A percentile compares a stretch with the other conserved stretches of the same genome.
phyloP scores from a whole-genome alignment of 768 basidiomycete genomes.

The Paxillus ammoniavirescens region DNA sequence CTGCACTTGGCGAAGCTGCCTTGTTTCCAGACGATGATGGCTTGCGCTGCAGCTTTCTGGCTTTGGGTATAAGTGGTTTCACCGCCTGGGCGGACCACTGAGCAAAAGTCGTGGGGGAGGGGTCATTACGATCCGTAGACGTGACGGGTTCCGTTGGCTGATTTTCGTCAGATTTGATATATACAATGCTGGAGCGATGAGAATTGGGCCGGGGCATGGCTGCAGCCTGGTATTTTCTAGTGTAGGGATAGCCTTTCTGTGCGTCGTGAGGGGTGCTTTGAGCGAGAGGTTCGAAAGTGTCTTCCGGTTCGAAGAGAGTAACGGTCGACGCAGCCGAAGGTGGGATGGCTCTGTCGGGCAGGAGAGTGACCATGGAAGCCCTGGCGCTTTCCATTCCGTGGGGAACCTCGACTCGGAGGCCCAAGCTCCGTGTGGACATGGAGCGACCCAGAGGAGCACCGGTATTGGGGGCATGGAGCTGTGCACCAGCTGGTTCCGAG shows the following conservation, averaged over 20 bases:
- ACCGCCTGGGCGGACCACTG: constrained; percentile 52
- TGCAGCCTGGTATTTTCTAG: constrained; percentile 17
- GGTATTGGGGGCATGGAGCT: constrained; percentile 16
- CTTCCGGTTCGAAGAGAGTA: constrained; percentile 53
- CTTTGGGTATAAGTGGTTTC: constrained; percentile 53
- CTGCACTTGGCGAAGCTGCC: constrained; percentile 40
- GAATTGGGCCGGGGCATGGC: constrained; percentile 19
- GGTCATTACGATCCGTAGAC: background rate
- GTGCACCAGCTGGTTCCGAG: constrained; percentile 40
- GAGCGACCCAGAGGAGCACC: constrained; percentile 30
- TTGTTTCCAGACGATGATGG: constrained; percentile 24
- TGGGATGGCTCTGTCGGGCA: constrained; percentile 30
- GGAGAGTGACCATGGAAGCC: constrained; percentile 47
- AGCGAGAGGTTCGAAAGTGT: constrained; percentile 28
- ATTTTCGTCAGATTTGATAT: constrained; percentile 59
- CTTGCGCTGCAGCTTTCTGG: constrained; percentile 48
- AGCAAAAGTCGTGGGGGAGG: constrained; percentile 35
- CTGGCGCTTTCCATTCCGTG: constrained; percentile 49
- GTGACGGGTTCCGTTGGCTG: constrained; percentile 1
- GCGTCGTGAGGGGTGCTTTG: constrained; percentile 65
- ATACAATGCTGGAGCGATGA: constrained; percentile 61
- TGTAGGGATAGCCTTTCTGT: constrained; percentile 23
- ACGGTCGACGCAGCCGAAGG: constrained; percentile 61
- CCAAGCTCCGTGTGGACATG: constrained; percentile 43
- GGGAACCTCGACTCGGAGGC: constrained; percentile 51